Percentiles rank a stretch among this genome's conserved stretches.
phyloP scores from a whole-genome alignment of 2,329 filamentous ascomycete genomes.

The Lachnellula subtilissima region DNA sequence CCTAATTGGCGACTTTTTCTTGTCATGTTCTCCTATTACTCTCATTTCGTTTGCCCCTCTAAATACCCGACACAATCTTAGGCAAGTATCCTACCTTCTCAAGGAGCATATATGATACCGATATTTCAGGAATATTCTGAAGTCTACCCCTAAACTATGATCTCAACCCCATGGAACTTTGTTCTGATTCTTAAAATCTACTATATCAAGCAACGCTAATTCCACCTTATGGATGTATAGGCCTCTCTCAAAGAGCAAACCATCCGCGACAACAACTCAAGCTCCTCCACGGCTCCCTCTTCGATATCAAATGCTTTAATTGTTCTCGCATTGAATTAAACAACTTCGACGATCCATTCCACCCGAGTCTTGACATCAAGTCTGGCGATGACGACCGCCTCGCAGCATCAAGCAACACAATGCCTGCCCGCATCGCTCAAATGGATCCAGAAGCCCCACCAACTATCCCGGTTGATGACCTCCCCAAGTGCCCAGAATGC shows the following conservation, averaged over 20 bases:
- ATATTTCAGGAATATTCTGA: too few species aligned
- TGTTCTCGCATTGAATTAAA: conserved; percentile 63
- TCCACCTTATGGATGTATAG: conserved; percentile 6
- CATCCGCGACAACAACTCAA: conserved; percentile 67
- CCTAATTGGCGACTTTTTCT: background rate
- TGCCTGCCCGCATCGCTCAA: background rate
- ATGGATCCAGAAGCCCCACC: conserved; percentile 5
- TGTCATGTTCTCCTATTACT: background rate
- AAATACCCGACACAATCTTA: background rate
- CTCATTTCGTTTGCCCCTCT: background rate
- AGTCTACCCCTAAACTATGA: too few species aligned
- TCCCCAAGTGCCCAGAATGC: conserved; percentile 72
- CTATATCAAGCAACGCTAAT: too few species aligned
- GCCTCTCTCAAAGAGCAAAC: conserved; percentile 61
- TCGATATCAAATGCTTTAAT: conserved; percentile 73
- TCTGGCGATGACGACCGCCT: conserved; percentile 32
- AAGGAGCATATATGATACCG: too few species aligned
- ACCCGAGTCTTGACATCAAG: conserved; percentile 60
- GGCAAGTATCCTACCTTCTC: too few species aligned
- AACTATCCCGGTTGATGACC: conserved; percentile 6
- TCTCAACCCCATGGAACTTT: too few species aligned
- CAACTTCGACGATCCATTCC: conserved; percentile 75
- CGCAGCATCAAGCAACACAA: conserved; percentile 15
- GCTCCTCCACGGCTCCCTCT: conserved; percentile 76
- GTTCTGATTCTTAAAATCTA: too few species aligned